phyloP scores from a whole-genome alignment of 192 early-diverging fungal genomes.

The Backusella liffmaniae region DNA sequence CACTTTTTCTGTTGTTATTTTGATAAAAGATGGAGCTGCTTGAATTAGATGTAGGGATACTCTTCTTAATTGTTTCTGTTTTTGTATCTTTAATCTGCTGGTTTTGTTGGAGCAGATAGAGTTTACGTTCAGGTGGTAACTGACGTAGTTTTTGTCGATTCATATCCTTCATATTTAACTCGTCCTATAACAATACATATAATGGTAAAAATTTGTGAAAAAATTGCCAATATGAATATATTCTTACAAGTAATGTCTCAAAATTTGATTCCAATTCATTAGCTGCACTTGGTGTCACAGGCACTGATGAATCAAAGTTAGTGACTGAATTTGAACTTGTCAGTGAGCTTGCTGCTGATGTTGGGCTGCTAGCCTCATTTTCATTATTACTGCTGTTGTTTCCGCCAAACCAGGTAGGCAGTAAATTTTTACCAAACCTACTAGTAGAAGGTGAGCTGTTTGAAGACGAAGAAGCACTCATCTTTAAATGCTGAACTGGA shows the following conservation, averaged over 20 bases:
- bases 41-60: conserved; percentile 14
- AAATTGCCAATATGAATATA: background rate
- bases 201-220: too few species aligned
- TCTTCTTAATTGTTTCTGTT: background rate
- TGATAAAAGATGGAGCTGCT: conserved; percentile 6
- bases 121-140: conserved; percentile 37
- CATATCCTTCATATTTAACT: conserved; percentile 47
- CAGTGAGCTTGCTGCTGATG: background rate
- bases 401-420: conserved; percentile 28
- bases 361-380: background rate
- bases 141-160: conserved; percentile 40
- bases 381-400: background rate
- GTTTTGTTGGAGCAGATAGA: conserved; percentile 39
- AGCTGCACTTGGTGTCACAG: background rate
- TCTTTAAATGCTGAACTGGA: conserved; percentile 1
- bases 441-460: background rate
- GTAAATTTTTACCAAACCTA: conserved; percentile 29
- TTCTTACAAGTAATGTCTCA: conserved; percentile 18
- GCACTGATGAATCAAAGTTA: background rate
- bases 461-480: conserved; percentile 14
- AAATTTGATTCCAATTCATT: background rate
- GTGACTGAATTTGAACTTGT: background rate
- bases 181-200: conserved; percentile 28
- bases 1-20: background rate
- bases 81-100: conserved; percentile 29